Evolutionary conservation across 768 basidiomycete species (phyloP), one percentile per base, ranked within the genome.

Genomic region (Suillus subluteus): DNA sequence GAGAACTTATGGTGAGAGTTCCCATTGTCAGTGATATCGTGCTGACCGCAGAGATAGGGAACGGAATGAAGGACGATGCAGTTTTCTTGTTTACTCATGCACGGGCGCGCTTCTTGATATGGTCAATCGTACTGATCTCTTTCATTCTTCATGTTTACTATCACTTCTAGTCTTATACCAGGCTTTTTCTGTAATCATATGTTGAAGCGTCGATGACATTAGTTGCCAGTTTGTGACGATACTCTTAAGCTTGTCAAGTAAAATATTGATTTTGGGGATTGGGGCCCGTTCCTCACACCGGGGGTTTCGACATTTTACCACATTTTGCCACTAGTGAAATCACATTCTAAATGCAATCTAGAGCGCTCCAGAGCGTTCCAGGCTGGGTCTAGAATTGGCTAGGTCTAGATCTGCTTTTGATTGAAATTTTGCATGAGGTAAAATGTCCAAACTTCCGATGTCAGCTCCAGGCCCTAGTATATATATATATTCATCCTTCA

Each of bases 91-190:
- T 59, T 26, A 18, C 5, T 5, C 38, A 12, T 40, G 58, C 58
- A 18, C 58, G 58, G 5, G 58, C 40, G 26, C 58, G 58, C 16
- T 59, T 26, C 26, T 41, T 59, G 38, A 41, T 59, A 41, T 26
- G 23, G 58, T 9, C 40, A 16, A 30, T 1, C 16, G 41, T 59
- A 11, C 38, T 59, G 23, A 9, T 59, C 9, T 59, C 38, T 59
- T 26, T 26, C 6, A 1, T 18, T 30, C 58, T 59, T 30, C 26
- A 59, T 41, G 9, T 59, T 26, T 59, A 59, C 26, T 41, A 59
- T 41, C 15, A 41, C 26, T 26, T 59, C 23, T 59, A 40, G 26
- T 40, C 16, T 41, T 15, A 16, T 26, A 26, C 1, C 26, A 26
- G 23, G 15, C 13, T 26, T 13, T 50, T 6, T 6, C 48, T 35